Base-by-base conservation (phyloP, 257 asterid species). In the Solanum lignicaule region DNA sequence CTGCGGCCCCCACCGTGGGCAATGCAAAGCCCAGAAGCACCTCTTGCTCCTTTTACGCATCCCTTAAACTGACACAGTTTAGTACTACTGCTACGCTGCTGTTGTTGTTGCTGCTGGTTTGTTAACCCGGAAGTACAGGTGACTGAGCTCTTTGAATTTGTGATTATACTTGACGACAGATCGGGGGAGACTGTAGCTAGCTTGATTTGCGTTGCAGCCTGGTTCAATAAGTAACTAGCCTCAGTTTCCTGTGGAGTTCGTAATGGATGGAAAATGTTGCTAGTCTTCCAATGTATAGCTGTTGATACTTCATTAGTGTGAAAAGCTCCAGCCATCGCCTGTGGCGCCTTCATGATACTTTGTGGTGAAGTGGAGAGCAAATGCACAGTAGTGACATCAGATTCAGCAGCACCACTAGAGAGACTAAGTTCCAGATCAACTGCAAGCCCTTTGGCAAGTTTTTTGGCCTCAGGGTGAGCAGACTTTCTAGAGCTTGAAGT, bases 121-220 rank as follows among this genome's bases (percentile, higher is more conserved):
- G 96, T 91, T 93, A 93, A 92, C 96, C 98, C 98, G 95, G 99
- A 97, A 97, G 98, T 87, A 91, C 97, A 97, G 98, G 99, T 95
- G 95, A 94, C 96, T 91, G 98, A 92, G 95, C 98, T 95, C 91
- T 93, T 94, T 87, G 95, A 95, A 86, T 93, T 83, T 86, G 97
- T 90, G 87, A 92, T 87, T 66, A 90, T 27, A 87, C 96, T 93
- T 9, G 94, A 84, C 73, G 95, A 94, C 91, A 91, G 94, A 81
- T 92, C 92, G 72, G 91, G 94, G 87, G 98, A 88, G 60, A 72
- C 72, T 43, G 87, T 68, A 84, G 92, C 85, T 82, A 91, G 89
- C 55, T 89, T 92, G 72, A 87, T 87, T 79, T 91, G 88, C 43
- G 89, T 89, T 43, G 88, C 82, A 46, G 90, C 88, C 89, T 92